These are phyloP conservation scores for Salix exigua DNA, from an alignment of 345 rosid genomes.

Conservation along the genomic window DNA sequence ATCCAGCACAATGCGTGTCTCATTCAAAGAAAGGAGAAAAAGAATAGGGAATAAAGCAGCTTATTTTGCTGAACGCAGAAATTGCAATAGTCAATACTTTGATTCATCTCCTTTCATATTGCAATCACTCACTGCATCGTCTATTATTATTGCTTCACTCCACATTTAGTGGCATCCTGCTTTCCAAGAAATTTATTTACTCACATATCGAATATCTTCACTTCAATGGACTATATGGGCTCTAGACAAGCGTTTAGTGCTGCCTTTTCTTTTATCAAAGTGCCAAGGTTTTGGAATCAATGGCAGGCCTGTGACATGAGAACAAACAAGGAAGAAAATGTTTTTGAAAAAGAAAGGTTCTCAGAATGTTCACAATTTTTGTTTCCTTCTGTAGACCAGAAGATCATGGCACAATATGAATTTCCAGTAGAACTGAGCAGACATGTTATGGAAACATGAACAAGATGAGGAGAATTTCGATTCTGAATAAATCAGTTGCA, in stretches of 20 bases:
- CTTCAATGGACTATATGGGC: background rate
- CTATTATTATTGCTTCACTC: background rate
- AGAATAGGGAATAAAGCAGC: no score
- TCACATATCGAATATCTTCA: background rate
- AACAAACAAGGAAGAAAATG: background rate
- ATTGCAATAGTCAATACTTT: background rate
- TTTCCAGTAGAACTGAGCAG: no score
- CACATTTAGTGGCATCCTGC: background rate
- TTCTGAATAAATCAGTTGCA: background rate
- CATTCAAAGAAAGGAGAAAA: no score
- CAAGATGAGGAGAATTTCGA: background rate
- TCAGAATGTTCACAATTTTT: no score
- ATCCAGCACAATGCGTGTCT: no score
- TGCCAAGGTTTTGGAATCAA: background rate
- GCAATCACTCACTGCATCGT: background rate
- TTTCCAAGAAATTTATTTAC: background rate
- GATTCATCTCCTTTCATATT: background rate
- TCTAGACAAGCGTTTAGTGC: background rate
- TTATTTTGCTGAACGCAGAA: no score
- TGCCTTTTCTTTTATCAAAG: background rate
- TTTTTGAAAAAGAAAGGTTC: no score
- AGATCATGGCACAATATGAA: no score
- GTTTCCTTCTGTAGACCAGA: no score
- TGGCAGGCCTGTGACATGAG: background rate
- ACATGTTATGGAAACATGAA: background rate